Base-by-base conservation (phyloP, 352 stramenopile genomes). In the Globisporangium spinosum region DNA sequence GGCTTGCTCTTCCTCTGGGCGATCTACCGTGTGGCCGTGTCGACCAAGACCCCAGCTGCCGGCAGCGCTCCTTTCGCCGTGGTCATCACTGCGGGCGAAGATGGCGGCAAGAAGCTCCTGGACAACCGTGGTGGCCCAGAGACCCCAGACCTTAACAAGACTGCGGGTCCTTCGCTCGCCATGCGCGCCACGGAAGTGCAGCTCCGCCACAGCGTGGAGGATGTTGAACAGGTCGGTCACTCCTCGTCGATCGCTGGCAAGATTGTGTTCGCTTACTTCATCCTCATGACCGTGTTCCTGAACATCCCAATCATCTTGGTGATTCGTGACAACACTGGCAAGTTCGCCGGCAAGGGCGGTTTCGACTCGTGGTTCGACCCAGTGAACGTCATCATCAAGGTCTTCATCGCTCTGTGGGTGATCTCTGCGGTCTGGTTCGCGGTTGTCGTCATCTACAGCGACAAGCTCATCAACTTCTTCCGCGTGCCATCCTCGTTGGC, bases 381-480 rank as follows among this genome's bases (percentile, higher is more conserved):
- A 27, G 70, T 70, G 1, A 79, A 79, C 4, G 78, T 77, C 2
- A 66, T 90, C 29, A 85, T 91, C 54, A 78, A 85, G 65, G 80
- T 85, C 13, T 89, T 86, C 58, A 87, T 91, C 58, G 70, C 75
- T 54, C 68, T 80, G 2, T 91, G 83, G 83, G 68, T 88, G 17
- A 74, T 89, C 59, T 65, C 71, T 20, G 71, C 76, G 2, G 67
- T 90, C 5, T 92, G 82, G 78, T 77, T 87, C 53, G 72, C 71
- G 0, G 60, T 71, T 23, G 68, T 89, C 1, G 81, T 92, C 9
- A 63, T 82, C 15, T 81, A 77, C 58, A 68, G 72, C 17, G 67
- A 76, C 4, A 64, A 82, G 40, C 62, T 92, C 5, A 47, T 77
- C 70, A 89, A 92, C 70, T 92, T 87, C 58, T 92, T 90, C 69